Percentiles rank a stretch among this genome's conserved stretches.
phyloP scores from a whole-genome alignment of 2,329 filamentous ascomycete genomes.

The Tolypocladium tundrense region DNA sequence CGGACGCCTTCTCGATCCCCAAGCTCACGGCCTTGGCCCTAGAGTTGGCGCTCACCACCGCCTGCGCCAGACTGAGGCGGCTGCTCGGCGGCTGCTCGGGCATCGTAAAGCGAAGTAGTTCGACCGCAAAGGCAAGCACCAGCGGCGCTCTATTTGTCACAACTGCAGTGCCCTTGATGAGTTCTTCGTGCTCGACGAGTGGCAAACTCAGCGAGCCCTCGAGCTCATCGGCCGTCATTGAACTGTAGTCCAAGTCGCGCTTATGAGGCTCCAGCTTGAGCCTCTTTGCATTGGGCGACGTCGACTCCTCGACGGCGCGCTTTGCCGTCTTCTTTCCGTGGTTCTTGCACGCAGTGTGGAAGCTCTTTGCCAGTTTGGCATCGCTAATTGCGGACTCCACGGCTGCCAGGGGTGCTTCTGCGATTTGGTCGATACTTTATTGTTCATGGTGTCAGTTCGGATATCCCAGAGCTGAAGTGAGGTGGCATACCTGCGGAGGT shows the following conservation, averaged over 20 bases:
- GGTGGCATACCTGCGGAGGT: slow-evolving; percentile 39
- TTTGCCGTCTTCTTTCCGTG: slow-evolving; percentile 32
- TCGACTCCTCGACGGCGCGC: slow-evolving; percentile 13
- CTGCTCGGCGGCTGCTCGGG: slow-evolving; percentile 79
- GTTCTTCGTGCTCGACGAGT: slow-evolving; percentile 43
- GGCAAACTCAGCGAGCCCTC: slow-evolving; percentile 55
- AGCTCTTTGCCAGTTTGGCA: slow-evolving; percentile 35
- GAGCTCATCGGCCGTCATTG: slow-evolving; percentile 43
- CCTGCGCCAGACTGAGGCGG: slow-evolving; percentile 71
- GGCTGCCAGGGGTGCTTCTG: slow-evolving; percentile 32
- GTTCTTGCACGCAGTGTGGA: slow-evolving; percentile 45
- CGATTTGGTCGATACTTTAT: slow-evolving; percentile 43
- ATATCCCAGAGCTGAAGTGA: too few species aligned
- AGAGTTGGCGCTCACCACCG: slow-evolving; percentile 73
- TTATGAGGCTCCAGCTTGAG: slow-evolving; percentile 21
- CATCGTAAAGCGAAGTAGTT: slow-evolving; percentile 69
- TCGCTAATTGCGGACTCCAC: slow-evolving; percentile 38
- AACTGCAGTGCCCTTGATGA: slow-evolving; percentile 47
- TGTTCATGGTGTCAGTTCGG: neutral
- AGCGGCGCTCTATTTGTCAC: slow-evolving; percentile 74
- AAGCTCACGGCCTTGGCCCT: slow-evolving; percentile 65
- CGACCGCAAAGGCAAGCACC: slow-evolving; percentile 69
- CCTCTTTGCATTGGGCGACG: slow-evolving; percentile 16
- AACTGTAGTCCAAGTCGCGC: slow-evolving; percentile 26
- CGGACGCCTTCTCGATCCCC: slow-evolving; percentile 56